Conservation (phyloP, 2,329 filamentous ascomycete genomes). For the Aspergillus hiratsukae region DNA sequence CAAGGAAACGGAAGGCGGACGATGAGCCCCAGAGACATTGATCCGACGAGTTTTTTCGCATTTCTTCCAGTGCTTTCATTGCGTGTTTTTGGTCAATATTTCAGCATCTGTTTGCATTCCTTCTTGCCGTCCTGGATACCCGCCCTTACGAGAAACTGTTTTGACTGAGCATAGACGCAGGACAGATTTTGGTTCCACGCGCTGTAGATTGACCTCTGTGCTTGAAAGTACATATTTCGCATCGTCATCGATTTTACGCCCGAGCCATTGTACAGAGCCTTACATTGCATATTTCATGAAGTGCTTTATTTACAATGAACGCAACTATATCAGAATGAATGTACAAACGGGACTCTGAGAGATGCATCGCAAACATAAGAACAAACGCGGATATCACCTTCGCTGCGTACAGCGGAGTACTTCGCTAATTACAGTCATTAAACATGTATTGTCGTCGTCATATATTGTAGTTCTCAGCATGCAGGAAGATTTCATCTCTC, state of each 20-base stretch:
- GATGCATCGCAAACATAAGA: neutral
- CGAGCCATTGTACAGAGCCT: neutral
- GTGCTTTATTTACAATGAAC: slow-evolving; percentile 12
- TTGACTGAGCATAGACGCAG: neutral
- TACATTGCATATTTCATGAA: neutral
- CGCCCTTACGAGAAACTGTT: neutral
- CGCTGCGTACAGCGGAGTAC: neutral
- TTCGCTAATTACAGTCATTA: neutral
- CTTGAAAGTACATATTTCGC: neutral
- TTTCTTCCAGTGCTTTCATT: slow-evolving; percentile 1
- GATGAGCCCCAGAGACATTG: slow-evolving; percentile 21
- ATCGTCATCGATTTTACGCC: neutral
- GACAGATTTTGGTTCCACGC: neutral
- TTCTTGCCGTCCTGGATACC: slow-evolving; percentile 2
- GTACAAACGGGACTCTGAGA: neutral
- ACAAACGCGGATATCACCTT: neutral
- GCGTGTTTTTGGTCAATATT: slow-evolving; percentile 5
- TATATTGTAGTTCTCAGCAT: slow-evolving; percentile 91
- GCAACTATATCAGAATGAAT: slow-evolving; percentile 5
- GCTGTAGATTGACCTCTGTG: neutral
- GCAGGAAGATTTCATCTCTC: slow-evolving; percentile 86
- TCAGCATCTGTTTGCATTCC: neutral
- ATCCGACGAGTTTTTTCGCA: neutral
- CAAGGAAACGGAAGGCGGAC: slow-evolving; percentile 29
- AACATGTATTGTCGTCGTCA: slow-evolving; percentile 40